Evolutionary conservation across 305 asterid genomes (phyloP).

Genomic region (Coffea humblotiana): DNA sequence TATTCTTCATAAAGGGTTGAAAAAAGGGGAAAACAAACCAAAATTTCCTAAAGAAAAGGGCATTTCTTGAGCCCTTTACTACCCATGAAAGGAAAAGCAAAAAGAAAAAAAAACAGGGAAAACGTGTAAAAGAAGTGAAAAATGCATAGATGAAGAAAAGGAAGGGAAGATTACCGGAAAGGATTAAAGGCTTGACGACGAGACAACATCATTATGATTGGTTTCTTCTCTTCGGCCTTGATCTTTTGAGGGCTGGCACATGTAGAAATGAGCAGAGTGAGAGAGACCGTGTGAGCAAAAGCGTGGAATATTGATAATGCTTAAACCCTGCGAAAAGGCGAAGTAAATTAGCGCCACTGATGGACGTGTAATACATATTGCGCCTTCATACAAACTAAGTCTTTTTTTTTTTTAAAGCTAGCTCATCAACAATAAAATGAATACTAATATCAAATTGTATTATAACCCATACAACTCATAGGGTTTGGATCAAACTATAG

Average conservation of each 20-base stretch:
- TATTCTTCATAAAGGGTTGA: background rate
- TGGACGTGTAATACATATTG: too few relatives aligned
- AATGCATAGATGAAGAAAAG: background rate
- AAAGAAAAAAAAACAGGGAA: background rate
- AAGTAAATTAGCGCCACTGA: too few relatives aligned
- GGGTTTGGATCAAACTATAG: too few relatives aligned
- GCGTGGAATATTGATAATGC: background rate
- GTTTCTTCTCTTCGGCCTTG: background rate
- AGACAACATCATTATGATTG: conserved; percentile 45
- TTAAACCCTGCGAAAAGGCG: too few relatives aligned
- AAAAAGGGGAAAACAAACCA: background rate
- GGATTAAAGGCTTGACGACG: conserved; percentile 54
- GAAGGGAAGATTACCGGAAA: conserved; percentile 35
- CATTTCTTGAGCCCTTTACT: background rate
- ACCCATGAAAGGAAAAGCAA: background rate
- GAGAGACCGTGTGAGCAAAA: background rate
- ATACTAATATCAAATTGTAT: too few relatives aligned
- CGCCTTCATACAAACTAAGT: too few relatives aligned
- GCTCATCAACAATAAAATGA: too few relatives aligned
- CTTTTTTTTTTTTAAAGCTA: too few relatives aligned
- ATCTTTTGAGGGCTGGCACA: too few relatives aligned
- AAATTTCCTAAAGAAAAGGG: background rate
- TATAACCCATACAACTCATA: too few relatives aligned
- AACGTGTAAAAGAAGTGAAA: background rate
- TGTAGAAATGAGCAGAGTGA: background rate